phyloP scores from a whole-genome alignment of 441 rosid species.

The Manihot esculenta region DNA sequence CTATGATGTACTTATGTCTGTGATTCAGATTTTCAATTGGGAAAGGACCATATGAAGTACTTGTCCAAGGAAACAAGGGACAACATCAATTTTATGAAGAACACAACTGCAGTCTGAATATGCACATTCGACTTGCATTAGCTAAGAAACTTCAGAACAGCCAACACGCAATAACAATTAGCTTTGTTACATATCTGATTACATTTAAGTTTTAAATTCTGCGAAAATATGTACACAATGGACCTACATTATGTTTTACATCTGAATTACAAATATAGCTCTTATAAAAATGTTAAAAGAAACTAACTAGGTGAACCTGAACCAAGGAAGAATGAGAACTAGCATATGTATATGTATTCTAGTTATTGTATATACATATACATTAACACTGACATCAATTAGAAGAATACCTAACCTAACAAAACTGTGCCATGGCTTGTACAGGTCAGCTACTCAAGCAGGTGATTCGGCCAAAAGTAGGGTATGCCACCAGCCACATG shows the following conservation, averaged over 20 bases:
- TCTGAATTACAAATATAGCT: neutral
- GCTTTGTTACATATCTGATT: neutral
- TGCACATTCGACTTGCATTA: neutral
- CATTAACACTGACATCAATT: constrained; percentile 16
- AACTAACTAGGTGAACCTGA: constrained; percentile 17
- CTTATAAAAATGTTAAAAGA: neutral
- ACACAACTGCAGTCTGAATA: neutral
- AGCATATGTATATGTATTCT: constrained; percentile 24
- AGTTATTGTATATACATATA: constrained; percentile 29
- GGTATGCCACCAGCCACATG: constrained; percentile 99
- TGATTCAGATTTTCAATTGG: neutral
- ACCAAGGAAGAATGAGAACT: constrained; percentile 33
- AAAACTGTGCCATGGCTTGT: constrained; percentile 44
- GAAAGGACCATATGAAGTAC: neutral
- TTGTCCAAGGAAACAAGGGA: no score
- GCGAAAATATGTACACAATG: constrained; percentile 20
- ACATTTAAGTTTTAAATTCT: constrained; percentile 8
- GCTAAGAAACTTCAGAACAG: neutral
- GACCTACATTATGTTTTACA: constrained; percentile 24
- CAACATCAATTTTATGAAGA: neutral
- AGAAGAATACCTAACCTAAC: constrained; percentile 47
- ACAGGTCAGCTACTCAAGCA: constrained; percentile 36
- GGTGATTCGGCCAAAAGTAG: constrained; percentile 66
- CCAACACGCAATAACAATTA: neutral
- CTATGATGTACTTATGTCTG: neutral